Percentiles rank a stretch among this genome's conserved stretches.
Evolutionary conservation across 75 land plant species (phyloP).

Genomic region (Cupressus sempervirens): DNA sequence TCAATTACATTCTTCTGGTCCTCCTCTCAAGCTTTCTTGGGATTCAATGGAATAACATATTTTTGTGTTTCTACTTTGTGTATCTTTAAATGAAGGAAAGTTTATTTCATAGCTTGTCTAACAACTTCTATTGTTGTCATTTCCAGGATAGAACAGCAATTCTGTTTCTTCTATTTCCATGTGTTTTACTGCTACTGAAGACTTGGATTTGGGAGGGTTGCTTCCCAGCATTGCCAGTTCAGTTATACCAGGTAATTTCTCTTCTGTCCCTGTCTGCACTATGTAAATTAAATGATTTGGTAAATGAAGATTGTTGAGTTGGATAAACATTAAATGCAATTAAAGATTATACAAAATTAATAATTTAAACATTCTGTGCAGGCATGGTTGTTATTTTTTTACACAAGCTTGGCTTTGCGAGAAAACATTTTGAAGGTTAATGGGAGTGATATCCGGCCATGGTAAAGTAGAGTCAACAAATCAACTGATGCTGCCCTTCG

Average conservation of each 20-base stretch:
- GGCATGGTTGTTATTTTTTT: conserved; percentile 93
- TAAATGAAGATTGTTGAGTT: not conserved
- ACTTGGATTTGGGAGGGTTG: conserved; percentile 83
- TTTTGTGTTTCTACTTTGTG: not conserved
- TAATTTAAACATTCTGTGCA: conserved; percentile 28
- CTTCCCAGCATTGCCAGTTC: conserved; percentile 90
- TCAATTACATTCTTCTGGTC: not conserved
- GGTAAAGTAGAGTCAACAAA: conserved; percentile 40
- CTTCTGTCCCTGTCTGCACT: too few relatives aligned
- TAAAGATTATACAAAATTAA: not conserved
- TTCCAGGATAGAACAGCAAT: conserved; percentile 92
- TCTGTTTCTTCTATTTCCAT: conserved; percentile 81
- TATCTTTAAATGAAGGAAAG: not conserved
- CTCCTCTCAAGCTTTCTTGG: not conserved
- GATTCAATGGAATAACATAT: not conserved
- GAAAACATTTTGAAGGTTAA: conserved; percentile 91
- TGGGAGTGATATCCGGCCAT: conserved; percentile 98
- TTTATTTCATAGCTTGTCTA: not conserved
- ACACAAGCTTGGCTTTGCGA: conserved; percentile 88
- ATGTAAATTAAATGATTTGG: not conserved
- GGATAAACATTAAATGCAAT: not conserved
- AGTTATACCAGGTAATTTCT: conserved; percentile 76
- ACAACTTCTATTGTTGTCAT: not conserved
- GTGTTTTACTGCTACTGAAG: conserved; percentile 57
- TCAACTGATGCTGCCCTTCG: not conserved